These are phyloP conservation scores for Stipa capillata DNA, from an alignment of 176 grass and related monocot species.

Conservation along the genomic window DNA sequence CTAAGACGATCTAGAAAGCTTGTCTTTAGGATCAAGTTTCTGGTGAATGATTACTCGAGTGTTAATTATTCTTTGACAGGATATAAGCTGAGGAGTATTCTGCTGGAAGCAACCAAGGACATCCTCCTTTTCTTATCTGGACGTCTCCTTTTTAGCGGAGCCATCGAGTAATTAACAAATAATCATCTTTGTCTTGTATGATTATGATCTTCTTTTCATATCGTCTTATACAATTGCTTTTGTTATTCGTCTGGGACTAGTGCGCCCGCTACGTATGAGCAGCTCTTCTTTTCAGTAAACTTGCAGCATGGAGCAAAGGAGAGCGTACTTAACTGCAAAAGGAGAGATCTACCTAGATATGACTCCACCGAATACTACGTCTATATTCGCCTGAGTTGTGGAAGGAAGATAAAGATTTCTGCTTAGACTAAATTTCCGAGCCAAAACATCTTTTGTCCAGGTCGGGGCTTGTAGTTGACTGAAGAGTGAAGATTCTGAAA, in stretches of 20 bases:
- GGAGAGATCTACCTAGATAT: background rate
- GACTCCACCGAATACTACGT: background rate
- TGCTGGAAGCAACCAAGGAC: background rate
- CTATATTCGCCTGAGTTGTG: background rate
- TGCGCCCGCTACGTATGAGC: background rate
- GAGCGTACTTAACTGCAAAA: background rate
- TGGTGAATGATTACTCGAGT: background rate
- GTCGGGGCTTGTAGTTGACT: background rate
- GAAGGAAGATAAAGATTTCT: background rate
- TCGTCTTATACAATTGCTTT: background rate
- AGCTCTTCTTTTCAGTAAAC: constrained; percentile 16
- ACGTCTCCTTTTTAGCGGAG: background rate
- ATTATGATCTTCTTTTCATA: background rate
- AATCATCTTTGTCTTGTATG: constrained; percentile 8
- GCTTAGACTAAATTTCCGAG: no score
- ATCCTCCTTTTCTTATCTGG: background rate
- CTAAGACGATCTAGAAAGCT: background rate
- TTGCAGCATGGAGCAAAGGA: background rate
- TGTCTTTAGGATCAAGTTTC: background rate
- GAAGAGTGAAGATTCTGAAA: background rate
- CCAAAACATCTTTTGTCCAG: background rate
- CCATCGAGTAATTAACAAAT: constrained; percentile 8
- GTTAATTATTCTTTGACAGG: background rate
- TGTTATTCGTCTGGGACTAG: background rate
- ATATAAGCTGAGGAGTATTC: background rate